A percentile compares a stretch with the other conserved stretches of the same genome.
Conservation (phyloP, 352 stramenopile genomes). For the Elongisporangium senticosum region DNA sequence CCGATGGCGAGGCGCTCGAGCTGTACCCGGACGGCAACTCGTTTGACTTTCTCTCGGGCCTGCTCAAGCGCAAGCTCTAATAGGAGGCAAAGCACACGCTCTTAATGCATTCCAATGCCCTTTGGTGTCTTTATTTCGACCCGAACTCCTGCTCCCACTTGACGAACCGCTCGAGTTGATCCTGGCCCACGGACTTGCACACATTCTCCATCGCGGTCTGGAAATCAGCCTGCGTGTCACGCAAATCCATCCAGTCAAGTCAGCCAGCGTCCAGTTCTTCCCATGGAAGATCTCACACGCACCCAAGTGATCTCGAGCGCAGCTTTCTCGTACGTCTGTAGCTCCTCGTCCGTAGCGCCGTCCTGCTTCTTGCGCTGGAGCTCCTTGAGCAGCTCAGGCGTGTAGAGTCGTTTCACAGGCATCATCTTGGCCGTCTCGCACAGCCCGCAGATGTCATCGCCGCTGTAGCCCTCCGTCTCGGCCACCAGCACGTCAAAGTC, state of each 20-base stretch:
- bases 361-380: not conserved
- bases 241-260: not conserved
- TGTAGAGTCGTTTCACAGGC: slow-evolving; percentile 77
- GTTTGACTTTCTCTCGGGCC: slow-evolving; percentile 82
- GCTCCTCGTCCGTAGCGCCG: not conserved
- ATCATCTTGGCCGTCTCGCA: slow-evolving; percentile 75
- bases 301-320: not conserved
- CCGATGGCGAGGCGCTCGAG: slow-evolving; percentile 62
- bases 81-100: no score
- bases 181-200: slow-evolving; percentile 72
- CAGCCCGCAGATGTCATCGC: slow-evolving; percentile 53
- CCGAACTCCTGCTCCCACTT: slow-evolving; percentile 81
- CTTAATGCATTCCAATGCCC: not conserved
- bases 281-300: not conserved
- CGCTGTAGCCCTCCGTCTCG: slow-evolving; percentile 64
- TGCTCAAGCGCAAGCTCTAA: slow-evolving; percentile 87
- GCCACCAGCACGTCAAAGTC: slow-evolving; percentile 62
- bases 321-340: not conserved
- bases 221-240: slow-evolving; percentile 43
- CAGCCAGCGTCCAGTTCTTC: not conserved
- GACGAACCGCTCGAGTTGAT: slow-evolving; percentile 69
- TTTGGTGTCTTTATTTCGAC: slow-evolving; percentile 49
- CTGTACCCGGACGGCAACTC: slow-evolving; percentile 89
- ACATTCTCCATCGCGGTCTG: slow-evolving; percentile 69
- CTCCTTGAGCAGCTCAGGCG: slow-evolving; percentile 39